Base-by-base conservation (phyloP, 108 stramenopile genomes). In the Nitzschia palea region DNA sequence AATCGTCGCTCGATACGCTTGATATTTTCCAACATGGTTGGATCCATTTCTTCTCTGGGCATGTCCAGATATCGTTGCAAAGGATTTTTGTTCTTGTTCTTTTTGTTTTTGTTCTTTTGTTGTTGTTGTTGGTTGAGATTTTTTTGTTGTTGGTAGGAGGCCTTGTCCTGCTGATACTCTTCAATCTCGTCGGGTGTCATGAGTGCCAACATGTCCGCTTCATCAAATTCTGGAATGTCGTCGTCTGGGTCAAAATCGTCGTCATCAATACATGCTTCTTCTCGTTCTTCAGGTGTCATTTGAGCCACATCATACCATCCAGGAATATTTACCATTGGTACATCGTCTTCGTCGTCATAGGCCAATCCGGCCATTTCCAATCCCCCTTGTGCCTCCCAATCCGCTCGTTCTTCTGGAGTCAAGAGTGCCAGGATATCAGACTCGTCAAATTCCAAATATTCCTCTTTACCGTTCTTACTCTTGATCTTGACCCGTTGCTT, bases 391-490 rank as follows among this genome's bases (percentile, higher is more conserved):
- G 76, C 80, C 55, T 86, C 78, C 9, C 36, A 66, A 14, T 84
- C 68, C 1, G 28, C 77, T 44, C 77, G 65, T 61, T 88, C 87
- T 66, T 83, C 76, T 15, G 85, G 82, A 32, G 90, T 83, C 62
- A 92, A 62, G 1, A 85, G 59, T 17, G 87, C 82, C 33, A 89
- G 51, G 20, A 92, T 65, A 54, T 92, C 84, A 18, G 42, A 51
- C 47, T 89, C 87, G 65, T 87, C 72, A 61, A 86, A 89, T 74
- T 89, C 90, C 28, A 89, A 66, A 42, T 70, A 61, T 52, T 91
- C 90, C 4, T 61, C 67, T 6, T 68, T 58, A 68, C 82, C 84
- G 50, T 83, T 79, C 20, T 84, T 77, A 23, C 72, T 76, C 55
- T 80, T 79, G 48, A 79, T 71, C 8, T 18, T 9, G n/a, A 17